These are phyloP conservation scores for Musa itinerans DNA, from an alignment of 176 grass and related monocot genomes.

Conservation along the genomic window DNA sequence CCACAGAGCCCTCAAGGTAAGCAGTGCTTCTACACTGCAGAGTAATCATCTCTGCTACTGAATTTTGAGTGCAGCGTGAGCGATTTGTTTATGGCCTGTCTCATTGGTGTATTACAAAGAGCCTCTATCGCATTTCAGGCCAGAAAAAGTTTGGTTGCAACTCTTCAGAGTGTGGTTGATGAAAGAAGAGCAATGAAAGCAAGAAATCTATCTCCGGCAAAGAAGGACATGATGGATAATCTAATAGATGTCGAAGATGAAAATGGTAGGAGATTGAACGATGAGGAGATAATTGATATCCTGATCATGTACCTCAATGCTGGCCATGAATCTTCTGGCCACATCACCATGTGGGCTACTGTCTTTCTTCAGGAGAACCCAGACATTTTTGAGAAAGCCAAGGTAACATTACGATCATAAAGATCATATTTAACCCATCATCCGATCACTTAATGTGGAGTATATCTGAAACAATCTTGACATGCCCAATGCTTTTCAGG, in stretches of 20 bases:
- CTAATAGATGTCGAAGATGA: conserved; percentile 60
- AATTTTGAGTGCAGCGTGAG: neutral
- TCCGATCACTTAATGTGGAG: neutral
- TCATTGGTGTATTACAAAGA: neutral
- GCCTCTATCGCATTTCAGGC: conserved; percentile 21
- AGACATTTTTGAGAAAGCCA: conserved; percentile 48
- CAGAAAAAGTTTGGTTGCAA: conserved; percentile 34
- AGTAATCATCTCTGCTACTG: neutral
- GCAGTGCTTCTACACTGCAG: neutral
- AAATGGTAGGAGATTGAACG: conserved; percentile 37
- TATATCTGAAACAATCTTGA: neutral
- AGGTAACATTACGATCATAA: conserved; percentile 27
- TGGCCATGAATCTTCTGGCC: conserved; percentile 86
- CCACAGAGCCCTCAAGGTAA: conserved; percentile 43
- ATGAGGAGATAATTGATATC: conserved; percentile 78
- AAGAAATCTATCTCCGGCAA: neutral
- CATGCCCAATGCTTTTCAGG: conserved; percentile 28
- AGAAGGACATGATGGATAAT: conserved; percentile 81
- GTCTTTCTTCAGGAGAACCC: conserved; percentile 78
- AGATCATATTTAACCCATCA: neutral
- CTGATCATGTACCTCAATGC: conserved; percentile 92
- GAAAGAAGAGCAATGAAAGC: conserved; percentile 25
- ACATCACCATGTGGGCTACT: conserved; percentile 96
- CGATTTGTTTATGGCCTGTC: neutral
- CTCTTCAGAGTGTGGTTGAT: conserved; percentile 46